These are phyloP conservation scores for Cajanus cajan DNA, from an alignment of 306 rosid species.

Conservation along the genomic window DNA sequence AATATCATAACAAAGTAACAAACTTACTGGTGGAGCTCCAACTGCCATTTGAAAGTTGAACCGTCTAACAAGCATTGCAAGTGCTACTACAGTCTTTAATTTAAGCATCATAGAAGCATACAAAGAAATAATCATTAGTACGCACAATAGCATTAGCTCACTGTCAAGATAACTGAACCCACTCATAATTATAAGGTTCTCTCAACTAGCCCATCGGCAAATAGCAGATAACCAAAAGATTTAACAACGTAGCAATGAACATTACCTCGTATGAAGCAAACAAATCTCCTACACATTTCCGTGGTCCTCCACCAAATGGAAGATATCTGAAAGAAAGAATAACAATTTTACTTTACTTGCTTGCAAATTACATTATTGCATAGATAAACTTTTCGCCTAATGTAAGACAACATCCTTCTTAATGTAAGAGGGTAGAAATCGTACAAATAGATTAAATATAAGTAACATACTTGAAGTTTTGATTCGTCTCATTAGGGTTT, in stretches of 20 bases:
- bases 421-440: not conserved
- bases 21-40: slow-evolving; percentile 91
- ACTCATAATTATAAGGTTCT: not conserved
- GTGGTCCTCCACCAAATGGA: slow-evolving; percentile 97
- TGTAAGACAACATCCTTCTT: not conserved
- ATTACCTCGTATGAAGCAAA: slow-evolving; percentile 91
- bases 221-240: not conserved
- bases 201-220: not conserved
- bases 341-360: slow-evolving; percentile 6
- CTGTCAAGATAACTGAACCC: not conserved
- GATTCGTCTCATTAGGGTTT: slow-evolving; percentile 93
- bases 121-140: slow-evolving; percentile 17
- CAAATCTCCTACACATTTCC: slow-evolving; percentile 92
- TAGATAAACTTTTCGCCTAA: not conserved
- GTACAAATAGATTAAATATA: slow-evolving; percentile 8
- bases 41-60: slow-evolving; percentile 82
- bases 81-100: slow-evolving; percentile 80
- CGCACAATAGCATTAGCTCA: not conserved
- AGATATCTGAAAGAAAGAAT: slow-evolving; percentile 59
- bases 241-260: slow-evolving; percentile 8
- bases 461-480: slow-evolving; percentile 70
- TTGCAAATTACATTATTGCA: not conserved
- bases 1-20: slow-evolving; percentile 12
- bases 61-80: slow-evolving; percentile 83
- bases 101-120: slow-evolving; percentile 22